Conservation (phyloP, 2,329 filamentous ascomycete species). For the Coniochaeta prunicola region DNA sequence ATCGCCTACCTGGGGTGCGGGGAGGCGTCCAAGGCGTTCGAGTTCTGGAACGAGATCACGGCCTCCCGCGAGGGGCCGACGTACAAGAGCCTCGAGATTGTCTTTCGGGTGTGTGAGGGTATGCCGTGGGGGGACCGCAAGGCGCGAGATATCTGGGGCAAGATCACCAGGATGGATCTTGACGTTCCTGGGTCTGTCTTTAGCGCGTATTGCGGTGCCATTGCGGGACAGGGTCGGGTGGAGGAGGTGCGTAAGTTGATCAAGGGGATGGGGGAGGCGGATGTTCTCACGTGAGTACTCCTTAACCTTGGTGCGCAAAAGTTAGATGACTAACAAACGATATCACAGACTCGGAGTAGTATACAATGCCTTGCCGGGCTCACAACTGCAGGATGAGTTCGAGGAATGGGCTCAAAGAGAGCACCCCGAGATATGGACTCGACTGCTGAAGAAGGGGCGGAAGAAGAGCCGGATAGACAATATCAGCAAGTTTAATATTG, state of each 20-base stretch:
- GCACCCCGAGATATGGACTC: constrained; percentile 63
- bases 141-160: constrained; percentile 63
- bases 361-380: constrained; percentile 65
- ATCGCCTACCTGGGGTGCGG: constrained; percentile 70
- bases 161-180: constrained; percentile 67
- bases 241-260: constrained; percentile 62
- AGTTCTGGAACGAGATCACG: constrained; percentile 81
- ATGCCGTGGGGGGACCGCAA: constrained; percentile 49
- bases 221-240: constrained; percentile 66
- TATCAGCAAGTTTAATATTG: constrained; percentile 37
- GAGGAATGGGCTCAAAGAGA: constrained; percentile 65
- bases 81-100: constrained; percentile 71
- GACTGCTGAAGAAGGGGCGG: constrained; percentile 50
- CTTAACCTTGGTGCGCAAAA: background rate
- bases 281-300: constrained; percentile 59
- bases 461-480: constrained; percentile 25
- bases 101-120: constrained; percentile 71
- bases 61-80: constrained; percentile 78
- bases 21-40: constrained; percentile 58
- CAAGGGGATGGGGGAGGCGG: constrained; percentile 60
- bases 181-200: constrained; percentile 69
- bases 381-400: constrained; percentile 59
- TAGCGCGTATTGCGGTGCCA: constrained; percentile 66
- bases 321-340: background rate
- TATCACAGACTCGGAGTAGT: constrained; percentile 59